Evolutionary conservation across 352 stramenopile species (phyloP).

Genomic region (Globisporangium sylvaticum): DNA sequence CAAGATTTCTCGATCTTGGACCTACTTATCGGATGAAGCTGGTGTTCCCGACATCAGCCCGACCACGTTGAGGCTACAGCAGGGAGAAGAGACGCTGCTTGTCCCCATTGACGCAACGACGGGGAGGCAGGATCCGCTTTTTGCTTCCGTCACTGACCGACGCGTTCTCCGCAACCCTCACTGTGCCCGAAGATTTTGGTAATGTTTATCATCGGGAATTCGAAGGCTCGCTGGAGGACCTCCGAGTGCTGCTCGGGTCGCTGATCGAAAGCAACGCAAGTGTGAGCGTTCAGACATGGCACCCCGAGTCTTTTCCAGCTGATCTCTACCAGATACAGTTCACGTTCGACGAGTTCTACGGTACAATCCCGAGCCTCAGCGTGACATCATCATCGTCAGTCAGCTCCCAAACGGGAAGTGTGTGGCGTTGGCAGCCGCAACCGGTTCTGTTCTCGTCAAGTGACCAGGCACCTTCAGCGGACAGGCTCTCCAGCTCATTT

Average conservation of each 20-base stretch:
- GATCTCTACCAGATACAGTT: constrained; percentile 8
- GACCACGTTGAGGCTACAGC: background rate
- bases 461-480: background rate
- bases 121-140: background rate
- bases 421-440: background rate
- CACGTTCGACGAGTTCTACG: constrained; percentile 5
- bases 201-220: background rate
- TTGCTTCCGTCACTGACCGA: background rate
- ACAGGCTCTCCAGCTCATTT: background rate
- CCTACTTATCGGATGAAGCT: background rate
- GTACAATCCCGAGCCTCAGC: background rate
- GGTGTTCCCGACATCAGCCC: background rate
- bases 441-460: constrained; percentile 4
- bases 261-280: background rate
- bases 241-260: constrained; percentile 1
- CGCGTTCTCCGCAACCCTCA: background rate
- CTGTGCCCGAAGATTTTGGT: background rate
- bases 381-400: background rate
- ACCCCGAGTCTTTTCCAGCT: background rate
- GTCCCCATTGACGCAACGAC: background rate
- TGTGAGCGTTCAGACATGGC: background rate
- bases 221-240: background rate
- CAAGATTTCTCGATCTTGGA: background rate
- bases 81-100: background rate
- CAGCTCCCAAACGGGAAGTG: background rate